Percentiles rank a stretch among this genome's conserved stretches.
These are phyloP conservation scores for Eremochloa ophiuroides DNA, from an alignment of 176 grass and related monocot genomes.

Conservation along the genomic window DNA sequence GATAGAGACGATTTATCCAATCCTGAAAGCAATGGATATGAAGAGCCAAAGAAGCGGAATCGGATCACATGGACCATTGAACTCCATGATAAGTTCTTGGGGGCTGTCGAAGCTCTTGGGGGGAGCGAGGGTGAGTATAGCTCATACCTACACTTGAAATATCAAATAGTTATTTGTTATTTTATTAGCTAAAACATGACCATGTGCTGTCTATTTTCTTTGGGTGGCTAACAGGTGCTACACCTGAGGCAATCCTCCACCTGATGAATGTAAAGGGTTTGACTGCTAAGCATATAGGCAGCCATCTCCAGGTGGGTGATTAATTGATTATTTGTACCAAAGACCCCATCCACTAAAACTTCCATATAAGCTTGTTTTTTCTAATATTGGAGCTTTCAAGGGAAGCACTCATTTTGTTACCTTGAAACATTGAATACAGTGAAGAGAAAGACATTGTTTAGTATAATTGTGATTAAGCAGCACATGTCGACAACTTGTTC, in stretches of 20 bases:
- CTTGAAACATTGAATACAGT: not conserved
- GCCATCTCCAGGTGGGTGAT: constrained; percentile 37
- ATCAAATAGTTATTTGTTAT: not conserved
- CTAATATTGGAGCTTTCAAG: not conserved
- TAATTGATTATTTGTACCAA: constrained; percentile 9
- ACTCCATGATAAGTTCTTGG: constrained; percentile 36
- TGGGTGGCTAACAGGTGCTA: constrained; percentile 1
- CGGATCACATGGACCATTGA: constrained; percentile 2
- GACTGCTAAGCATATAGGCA: not conserved
- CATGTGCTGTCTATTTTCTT: not conserved
- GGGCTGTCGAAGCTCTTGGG: constrained; percentile 23
- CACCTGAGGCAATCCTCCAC: not conserved
- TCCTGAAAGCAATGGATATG: not conserved
- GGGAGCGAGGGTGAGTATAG: constrained; percentile 27
- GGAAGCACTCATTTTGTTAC: not conserved
- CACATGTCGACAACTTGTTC: not conserved
- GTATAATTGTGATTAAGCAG: constrained; percentile 9
- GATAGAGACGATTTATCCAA: not conserved
- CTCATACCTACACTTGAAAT: not conserved
- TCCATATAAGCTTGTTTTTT: not conserved
- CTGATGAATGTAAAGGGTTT: constrained; percentile 28
- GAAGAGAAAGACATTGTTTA: not conserved
- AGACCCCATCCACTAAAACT: not conserved
- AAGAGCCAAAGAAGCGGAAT: constrained; percentile 11
- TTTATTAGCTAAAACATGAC: constrained; percentile 27